phyloP scores from a whole-genome alignment of 495 filamentous ascomycete genomes.

The Aspergillus taichungensis region DNA sequence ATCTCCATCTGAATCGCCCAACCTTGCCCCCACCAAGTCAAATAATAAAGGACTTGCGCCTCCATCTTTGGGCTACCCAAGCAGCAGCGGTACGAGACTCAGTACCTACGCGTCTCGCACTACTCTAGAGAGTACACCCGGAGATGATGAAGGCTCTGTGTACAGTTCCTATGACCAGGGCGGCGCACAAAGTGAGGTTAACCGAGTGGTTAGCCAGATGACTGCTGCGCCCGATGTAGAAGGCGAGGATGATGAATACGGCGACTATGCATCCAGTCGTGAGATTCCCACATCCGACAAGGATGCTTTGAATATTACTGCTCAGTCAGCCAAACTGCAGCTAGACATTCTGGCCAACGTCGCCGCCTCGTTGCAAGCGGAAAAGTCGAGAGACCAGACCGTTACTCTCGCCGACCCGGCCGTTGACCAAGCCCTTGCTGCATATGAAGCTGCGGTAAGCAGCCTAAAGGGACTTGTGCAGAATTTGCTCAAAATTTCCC shows the following conservation, averaged over 20 bases:
- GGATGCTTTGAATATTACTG: slow-evolving; percentile 91
- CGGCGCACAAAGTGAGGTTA: slow-evolving; percentile 41
- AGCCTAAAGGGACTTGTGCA: slow-evolving; percentile 81
- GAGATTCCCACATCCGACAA: slow-evolving; percentile 64
- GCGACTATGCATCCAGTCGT: slow-evolving; percentile 72
- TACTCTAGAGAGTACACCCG: slow-evolving; percentile 35
- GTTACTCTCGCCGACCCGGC: slow-evolving; percentile 65
- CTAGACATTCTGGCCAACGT: slow-evolving; percentile 82
- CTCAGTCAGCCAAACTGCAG: slow-evolving; percentile 87
- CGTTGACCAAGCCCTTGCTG: slow-evolving; percentile 67
- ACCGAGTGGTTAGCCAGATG: slow-evolving; percentile 37
- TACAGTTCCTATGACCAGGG: slow-evolving; percentile 53
- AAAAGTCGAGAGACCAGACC: slow-evolving; percentile 59
- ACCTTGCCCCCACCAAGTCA: slow-evolving; percentile 19
- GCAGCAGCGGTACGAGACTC: slow-evolving; percentile 30
- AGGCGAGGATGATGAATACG: slow-evolving; percentile 77
- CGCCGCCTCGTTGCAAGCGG: slow-evolving; percentile 66
- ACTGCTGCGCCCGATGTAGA: slow-evolving; percentile 39
- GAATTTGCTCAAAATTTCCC: slow-evolving; percentile 81
- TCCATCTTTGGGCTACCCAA: slow-evolving; percentile 24
- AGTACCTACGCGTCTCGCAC: slow-evolving; percentile 42
- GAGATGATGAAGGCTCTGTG: slow-evolving; percentile 48
- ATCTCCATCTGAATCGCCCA: slow-evolving; percentile 22
- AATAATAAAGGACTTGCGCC: slow-evolving; percentile 32
- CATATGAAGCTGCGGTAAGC: slow-evolving; percentile 82